Conservation (phyloP, 495 filamentous ascomycete genomes). For the Penicillium alfredii region DNA sequence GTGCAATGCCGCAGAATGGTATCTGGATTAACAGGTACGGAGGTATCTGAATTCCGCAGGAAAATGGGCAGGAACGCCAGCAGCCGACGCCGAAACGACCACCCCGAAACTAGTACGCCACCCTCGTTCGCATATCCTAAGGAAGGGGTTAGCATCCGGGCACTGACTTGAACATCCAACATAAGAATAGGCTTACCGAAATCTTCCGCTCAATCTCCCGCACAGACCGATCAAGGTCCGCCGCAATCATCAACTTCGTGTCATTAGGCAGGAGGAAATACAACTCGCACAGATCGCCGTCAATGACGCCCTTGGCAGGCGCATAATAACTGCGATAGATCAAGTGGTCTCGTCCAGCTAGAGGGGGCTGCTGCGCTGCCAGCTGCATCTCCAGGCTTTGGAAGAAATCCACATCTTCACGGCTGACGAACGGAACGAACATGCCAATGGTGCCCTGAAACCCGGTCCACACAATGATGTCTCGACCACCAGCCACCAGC, state of each 20-base stretch:
- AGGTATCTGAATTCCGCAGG: slow-evolving; percentile 28
- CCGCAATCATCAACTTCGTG: slow-evolving; percentile 91
- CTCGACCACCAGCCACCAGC: slow-evolving; percentile 84
- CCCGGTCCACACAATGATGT: slow-evolving; percentile 88
- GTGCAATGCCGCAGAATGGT: slow-evolving; percentile 12
- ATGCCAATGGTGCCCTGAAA: slow-evolving; percentile 91
- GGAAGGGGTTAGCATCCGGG: slow-evolving; percentile 19
- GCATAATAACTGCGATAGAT: slow-evolving; percentile 94
- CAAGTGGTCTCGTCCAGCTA: slow-evolving; percentile 88
- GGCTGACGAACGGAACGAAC: slow-evolving; percentile 78
- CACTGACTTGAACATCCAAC: not conserved
- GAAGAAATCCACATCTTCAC: slow-evolving; percentile 97
- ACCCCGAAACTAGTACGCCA: slow-evolving; percentile 59
- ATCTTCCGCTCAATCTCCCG: slow-evolving; percentile 93
- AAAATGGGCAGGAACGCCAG: slow-evolving; percentile 15
- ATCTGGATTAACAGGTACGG: slow-evolving; percentile 20
- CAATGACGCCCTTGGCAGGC: slow-evolving; percentile 94
- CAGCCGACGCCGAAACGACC: slow-evolving; percentile 19
- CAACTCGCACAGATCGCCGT: slow-evolving; percentile 95
- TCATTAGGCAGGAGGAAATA: slow-evolving; percentile 76
- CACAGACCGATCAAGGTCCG: slow-evolving; percentile 82
- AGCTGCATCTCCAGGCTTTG: slow-evolving; percentile 85
- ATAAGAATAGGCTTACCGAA: slow-evolving; percentile 53
- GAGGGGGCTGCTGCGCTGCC: slow-evolving; percentile 72
- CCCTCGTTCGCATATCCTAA: slow-evolving; percentile 81